Evolutionary conservation across 2,329 filamentous ascomycete genomes (phyloP), one percentile per base, ranked within the genome.

Genomic region (Cadophora gregata): DNA sequence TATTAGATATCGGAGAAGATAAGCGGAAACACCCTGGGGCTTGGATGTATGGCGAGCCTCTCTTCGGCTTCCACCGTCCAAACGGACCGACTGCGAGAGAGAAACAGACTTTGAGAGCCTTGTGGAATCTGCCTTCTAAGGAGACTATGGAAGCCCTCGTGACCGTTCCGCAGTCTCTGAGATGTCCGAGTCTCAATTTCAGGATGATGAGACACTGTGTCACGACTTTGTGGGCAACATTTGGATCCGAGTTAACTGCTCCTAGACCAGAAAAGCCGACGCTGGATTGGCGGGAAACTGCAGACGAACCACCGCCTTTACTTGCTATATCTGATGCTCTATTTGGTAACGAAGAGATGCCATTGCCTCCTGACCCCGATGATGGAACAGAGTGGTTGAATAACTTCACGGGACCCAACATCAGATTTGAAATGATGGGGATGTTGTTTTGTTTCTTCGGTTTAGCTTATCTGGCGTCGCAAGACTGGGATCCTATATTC

Each of bases 351-450:
- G 73, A 75, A 56, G 73, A 74, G 36, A 64, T 33, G 14, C 71
- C 72, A 21, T 55, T 75, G 27, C 69, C 69, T 8, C 62, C 70
- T 14, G 63, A 68, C 27, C 74, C 74, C 7, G 71, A 73, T 48
- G 71, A 76, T 70, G 71, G 70, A 3, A 42, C 71, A 2, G 72
- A 72, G 33, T 76, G 75, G 74, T 56, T 75, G 2, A 63, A 75
- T 21, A 74, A 71, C 6, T 76, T 75, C 51, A 72, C 62, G 7
- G 75, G 75, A 2, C 50, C 63, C 2, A 74, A 77, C 38, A 36
- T 77, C 10, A 65, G 74, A 16, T 72, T 76, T 59, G 75, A 77
- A 53, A 71, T 73, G 64, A 64, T 76, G 47, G 75, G 75, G 12
- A 24, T 76, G 6, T 33, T 75, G 10, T 76, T 76, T 48, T 72